Base-by-base conservation (phyloP, 106 monocot species). In the Phalaenopsis aphrodite region DNA sequence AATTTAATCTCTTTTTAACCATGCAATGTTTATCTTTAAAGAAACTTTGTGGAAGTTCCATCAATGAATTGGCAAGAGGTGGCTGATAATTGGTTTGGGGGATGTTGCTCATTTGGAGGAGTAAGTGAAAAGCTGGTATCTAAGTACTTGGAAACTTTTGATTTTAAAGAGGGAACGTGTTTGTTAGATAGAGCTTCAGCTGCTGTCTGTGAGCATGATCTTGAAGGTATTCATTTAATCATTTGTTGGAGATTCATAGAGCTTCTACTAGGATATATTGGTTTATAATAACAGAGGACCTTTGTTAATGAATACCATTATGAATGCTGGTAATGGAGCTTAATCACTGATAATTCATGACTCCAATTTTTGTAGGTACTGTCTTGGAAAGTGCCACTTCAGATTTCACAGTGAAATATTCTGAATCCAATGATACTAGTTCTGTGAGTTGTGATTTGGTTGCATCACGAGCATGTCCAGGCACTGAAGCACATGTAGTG, bases 81-180 rank as follows among this genome's bases (percentile, higher is more conserved):
- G 24, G 97, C 97, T 84, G 97, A 97, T 82, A 97, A 97, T 81
- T 97, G 97, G 97, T 97, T 94, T 89, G 97, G 97, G 55, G 58
- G 87, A 61, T 94, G 97, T 77, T 94, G 94, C 83, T 92, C 97
- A 49, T 97, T 97, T 90, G 97, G 94, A 46, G 92, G 89, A 42
- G 72, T 83, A 76, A 90, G 94, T 77, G 97, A 97, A 83, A 92
- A 90, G 85, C 80, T 97, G 52, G 90, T 87, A 2, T 81, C 79
- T 55, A 67, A 86, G 76, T 97, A 94, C 57, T 61, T 90, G 42
- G 88, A 84, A 4, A 75, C 75, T 39, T 85, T 89, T 83, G 69
- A 58, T 76, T 81, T 88, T 86, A 42, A 71, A 12, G 75, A 84
- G 68, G 91, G 89, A 42, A 92, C 82, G 42, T 87, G 89, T 85